Evolutionary conservation across 1,284 basidiomycete species (phyloP).

Genomic region (Pyrrhoderma lamaoense): DNA sequence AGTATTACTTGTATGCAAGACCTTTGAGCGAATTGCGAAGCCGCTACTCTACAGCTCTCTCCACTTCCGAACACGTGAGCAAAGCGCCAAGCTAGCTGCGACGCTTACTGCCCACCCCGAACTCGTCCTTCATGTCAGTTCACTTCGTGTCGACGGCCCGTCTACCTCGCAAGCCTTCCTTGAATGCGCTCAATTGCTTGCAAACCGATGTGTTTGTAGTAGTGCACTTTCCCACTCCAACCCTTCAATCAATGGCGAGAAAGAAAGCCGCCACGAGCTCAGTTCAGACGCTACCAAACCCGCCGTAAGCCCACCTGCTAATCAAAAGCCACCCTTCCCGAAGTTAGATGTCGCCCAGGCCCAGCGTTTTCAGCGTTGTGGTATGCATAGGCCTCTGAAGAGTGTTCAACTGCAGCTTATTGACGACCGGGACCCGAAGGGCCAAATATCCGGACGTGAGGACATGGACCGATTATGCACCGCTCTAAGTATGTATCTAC

Average conservation of each 20-base stretch:
- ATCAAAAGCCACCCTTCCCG: too few relatives aligned
- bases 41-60: conserved; percentile 46
- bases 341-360: too few relatives aligned
- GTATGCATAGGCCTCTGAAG: too few relatives aligned
- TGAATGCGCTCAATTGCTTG: conserved; percentile 23
- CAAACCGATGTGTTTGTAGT: not conserved
- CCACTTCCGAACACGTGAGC: conserved; percentile 31
- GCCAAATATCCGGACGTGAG: not conserved
- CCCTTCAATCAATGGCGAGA: too few relatives aligned
- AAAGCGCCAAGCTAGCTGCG: conserved; percentile 33
- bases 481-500: conserved; percentile 27
- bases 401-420: conserved; percentile 32
- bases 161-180: conserved; percentile 27
- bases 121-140: conserved; percentile 33
- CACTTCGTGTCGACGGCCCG: conserved; percentile 31
- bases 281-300: too few relatives aligned
- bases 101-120: conserved; percentile 32
- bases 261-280: too few relatives aligned
- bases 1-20: conserved; percentile 40
- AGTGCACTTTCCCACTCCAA: too few relatives aligned
- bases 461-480: conserved; percentile 33
- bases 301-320: too few relatives aligned
- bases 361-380: too few relatives aligned
- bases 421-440: conserved; percentile 23
- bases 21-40: conserved; percentile 44